phyloP scores from a whole-genome alignment of 2,329 filamentous ascomycete genomes.

The Diaporthe caulivora region DNA sequence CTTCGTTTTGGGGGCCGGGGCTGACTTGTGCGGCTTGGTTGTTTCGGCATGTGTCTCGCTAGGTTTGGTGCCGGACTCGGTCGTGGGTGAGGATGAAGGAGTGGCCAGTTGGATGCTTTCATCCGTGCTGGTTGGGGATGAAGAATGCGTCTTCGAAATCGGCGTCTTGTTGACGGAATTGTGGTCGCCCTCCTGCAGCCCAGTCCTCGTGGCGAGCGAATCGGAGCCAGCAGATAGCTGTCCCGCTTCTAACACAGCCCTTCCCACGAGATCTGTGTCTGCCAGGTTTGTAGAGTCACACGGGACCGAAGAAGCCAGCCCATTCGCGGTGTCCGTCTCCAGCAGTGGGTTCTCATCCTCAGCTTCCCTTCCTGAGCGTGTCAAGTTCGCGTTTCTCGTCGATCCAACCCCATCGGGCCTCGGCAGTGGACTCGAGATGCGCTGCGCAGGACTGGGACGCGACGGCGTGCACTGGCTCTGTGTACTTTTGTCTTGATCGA shows the following conservation, averaged over 20 bases:
- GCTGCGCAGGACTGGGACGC: background rate
- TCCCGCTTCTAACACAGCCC: background rate
- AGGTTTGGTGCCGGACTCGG: background rate
- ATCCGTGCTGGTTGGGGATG: background rate
- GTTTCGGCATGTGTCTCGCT: background rate
- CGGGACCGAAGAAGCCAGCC: too few species aligned
- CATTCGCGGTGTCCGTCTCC: background rate
- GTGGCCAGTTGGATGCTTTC: background rate
- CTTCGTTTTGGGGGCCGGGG: conserved; percentile 25
- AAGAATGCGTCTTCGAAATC: background rate
- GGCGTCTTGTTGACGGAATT: conserved; percentile 11
- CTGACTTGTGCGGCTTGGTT: background rate
- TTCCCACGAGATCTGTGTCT: background rate
- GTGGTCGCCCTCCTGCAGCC: conserved; percentile 3
- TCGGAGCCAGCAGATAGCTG: background rate
- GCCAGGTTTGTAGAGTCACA: background rate
- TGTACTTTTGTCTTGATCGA: background rate
- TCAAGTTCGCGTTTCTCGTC: background rate
- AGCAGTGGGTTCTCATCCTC: too few species aligned
- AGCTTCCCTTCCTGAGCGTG: background rate
- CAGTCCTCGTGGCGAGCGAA: background rate
- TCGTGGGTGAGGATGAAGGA: background rate
- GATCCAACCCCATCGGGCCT: background rate
- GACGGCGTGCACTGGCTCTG: background rate
- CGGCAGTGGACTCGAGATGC: background rate